Conservation (phyloP, 1,284 basidiomycete species). For the Naganishia sp. region DNA sequence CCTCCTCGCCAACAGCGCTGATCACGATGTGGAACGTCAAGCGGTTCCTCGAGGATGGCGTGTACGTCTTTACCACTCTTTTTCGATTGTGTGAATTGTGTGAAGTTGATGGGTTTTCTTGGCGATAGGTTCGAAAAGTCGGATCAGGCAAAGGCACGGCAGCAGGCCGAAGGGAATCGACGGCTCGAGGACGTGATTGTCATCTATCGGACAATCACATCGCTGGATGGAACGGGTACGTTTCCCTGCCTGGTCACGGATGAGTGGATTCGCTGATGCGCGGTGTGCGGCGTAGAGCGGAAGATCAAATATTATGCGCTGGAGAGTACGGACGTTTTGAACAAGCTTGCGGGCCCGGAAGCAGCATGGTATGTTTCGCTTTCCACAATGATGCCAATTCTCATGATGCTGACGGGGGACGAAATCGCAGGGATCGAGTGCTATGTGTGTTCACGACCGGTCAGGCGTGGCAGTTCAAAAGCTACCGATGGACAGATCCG, state of each 20-base stretch:
- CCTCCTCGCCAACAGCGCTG: slow-evolving; percentile 89
- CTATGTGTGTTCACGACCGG: slow-evolving; percentile 97
- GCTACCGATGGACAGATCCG: slow-evolving; percentile 94
- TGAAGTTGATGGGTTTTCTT: not conserved
- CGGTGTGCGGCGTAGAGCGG: slow-evolving; percentile 45
- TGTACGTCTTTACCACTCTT: slow-evolving; percentile 57
- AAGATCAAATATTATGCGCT: slow-evolving; percentile 72
- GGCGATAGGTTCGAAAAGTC: slow-evolving; percentile 31
- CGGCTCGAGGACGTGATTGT: slow-evolving; percentile 80
- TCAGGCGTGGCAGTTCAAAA: slow-evolving; percentile 95
- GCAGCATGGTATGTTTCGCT: slow-evolving; percentile 69
- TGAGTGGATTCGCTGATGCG: not conserved
- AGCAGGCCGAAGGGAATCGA: slow-evolving; percentile 69
- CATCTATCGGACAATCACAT: slow-evolving; percentile 70
- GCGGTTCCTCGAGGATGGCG: slow-evolving; percentile 83
- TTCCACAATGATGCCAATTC: not conserved
- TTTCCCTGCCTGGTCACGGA: slow-evolving; percentile 4
- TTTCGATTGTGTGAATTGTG: not conserved
- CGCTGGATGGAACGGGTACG: slow-evolving; percentile 44
- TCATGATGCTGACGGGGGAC: not conserved
- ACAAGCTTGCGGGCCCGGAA: slow-evolving; percentile 71
- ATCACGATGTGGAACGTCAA: slow-evolving; percentile 98
- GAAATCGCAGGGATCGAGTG: slow-evolving; percentile 69
- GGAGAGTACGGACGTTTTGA: slow-evolving; percentile 86
- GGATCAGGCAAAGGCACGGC: slow-evolving; percentile 56